phyloP scores from a whole-genome alignment of 305 asterid species.

The Fraxinus xanthoxyloides region DNA sequence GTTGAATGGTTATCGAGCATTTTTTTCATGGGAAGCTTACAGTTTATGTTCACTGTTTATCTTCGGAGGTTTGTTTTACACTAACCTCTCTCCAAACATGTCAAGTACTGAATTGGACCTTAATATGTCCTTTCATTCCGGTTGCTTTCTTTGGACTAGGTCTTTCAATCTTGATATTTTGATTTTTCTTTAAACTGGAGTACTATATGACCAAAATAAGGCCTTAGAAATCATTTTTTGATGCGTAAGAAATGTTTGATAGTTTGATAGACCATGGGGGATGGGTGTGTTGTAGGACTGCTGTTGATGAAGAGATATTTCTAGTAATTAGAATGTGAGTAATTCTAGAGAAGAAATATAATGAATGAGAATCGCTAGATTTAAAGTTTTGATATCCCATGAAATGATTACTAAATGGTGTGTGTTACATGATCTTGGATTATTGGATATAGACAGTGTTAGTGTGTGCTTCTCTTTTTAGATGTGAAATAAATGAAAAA shows the following conservation, averaged over 20 bases:
- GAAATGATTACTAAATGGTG: not conserved
- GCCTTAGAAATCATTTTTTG: constrained; percentile 13
- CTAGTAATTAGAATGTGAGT: not conserved
- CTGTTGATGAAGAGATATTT: not conserved
- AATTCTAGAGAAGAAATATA: constrained; percentile 6
- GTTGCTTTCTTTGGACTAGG: not conserved
- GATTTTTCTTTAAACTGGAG: not conserved
- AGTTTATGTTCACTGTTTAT: not conserved
- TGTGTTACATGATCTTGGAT: constrained; percentile 6
- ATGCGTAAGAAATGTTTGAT: not conserved
- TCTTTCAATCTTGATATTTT: not conserved
- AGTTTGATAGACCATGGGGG: not conserved
- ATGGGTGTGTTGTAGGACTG: not conserved
- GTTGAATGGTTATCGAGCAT: too few species aligned
- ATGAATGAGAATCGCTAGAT: not conserved
- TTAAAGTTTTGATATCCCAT: not conserved
- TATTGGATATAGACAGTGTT: not conserved
- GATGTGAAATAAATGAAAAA: not conserved
- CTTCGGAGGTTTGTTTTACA: not conserved
- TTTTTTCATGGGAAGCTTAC: not conserved
- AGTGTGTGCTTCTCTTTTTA: constrained; percentile 5
- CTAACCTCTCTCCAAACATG: not conserved
- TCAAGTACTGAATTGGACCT: not conserved
- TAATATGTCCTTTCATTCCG: not conserved
- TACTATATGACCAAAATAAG: not conserved